Evolutionary conservation across 1,284 basidiomycete species (phyloP), one percentile per base, ranked within the genome.

Genomic region (Stygiomarasmius scandens): DNA sequence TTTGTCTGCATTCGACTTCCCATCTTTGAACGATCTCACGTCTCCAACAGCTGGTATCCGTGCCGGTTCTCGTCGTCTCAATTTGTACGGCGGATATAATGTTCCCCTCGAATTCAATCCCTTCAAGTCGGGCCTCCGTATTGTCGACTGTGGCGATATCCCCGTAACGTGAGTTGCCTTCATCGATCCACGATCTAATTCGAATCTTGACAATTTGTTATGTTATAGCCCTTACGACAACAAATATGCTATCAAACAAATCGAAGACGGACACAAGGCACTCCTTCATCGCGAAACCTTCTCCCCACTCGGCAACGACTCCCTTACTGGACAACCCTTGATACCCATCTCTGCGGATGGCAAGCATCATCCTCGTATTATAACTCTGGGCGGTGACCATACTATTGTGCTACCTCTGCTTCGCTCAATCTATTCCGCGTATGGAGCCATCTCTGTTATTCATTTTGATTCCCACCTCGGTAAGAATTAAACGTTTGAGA

Each of bases 361-460:
- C 14, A 86, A 83, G 63, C 73, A 80, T 54, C 88, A 90, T 63
- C 87, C 88, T 11, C 77, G 87, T 44, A 72, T 91, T 55, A 79
- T 91, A 61, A 89, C 88, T 19, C 81, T 92, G 22, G 90, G 90
- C 32, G 90, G 90, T 11, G 90, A 92, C 66, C 89, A 92, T 64
- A 90, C 89, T 2, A 89, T 92, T 58, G 88, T 80, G 3, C 64
- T 79, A 25, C 77, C 72, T 2, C 54, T 73, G 25, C 63, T 75
- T 36, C 82, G 88, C 41, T 89, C 88, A 14, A 82, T 91, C 50
- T 67, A 87, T 67, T 81, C 81, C 48, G 83, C 81, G 9, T 90
- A 91, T 65, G 89, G 89, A 5, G 77, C 85, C 27, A 87, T 90
- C 51, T 86, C 85, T 38, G 86, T 92, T 44, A 90, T 92, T 49